Base-by-base conservation (phyloP, 208 protist species). In the Angomonas deanei region DNA sequence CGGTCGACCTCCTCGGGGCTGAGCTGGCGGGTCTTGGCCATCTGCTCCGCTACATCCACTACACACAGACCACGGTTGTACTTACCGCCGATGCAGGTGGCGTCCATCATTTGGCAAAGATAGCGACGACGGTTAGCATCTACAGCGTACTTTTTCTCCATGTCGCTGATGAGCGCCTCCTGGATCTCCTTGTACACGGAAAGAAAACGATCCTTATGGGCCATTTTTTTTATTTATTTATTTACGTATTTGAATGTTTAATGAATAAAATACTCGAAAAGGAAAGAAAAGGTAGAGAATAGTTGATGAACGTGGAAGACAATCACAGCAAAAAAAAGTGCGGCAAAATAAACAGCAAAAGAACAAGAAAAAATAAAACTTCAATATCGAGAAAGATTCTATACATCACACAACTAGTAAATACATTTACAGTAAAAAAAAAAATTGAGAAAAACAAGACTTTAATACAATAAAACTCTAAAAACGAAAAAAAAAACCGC, bases 61-160 rank as follows among this genome's bases (percentile, higher is more conserved):
- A 94, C 88, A 24, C 84, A 91, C 30, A 94, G 53, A 27, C 89
- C 92, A 32, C 92, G 84, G 70, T 94, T 96, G 70, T 94, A 93
- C 75, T 97, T 97, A 23, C 92, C 92, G 11, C 85, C 85, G 34
- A 87, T 70, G 70, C 87, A 93, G 15, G 82, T 97, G 15, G 75
- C 81, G 56, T 95, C 78, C 73, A 96, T 82, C 83, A 97, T 87
- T 26, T 88, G 60, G 52, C 80, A 74, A 33, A 96, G 70, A 73
- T 94, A 94, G 26, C 70, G 64, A 62, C 60, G 50, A 58, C 87
- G 84, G 62, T 91, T 74, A 32, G 72, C 68, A 58, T 94, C 88
- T 81, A 92, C 83, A 61, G 87, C 78, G 69, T 78, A 89, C 31
- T 80, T 60, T 31, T 24, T 46, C 19, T 67, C 69, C 53, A 79